Evolutionary conservation across 2,329 filamentous ascomycete genomes (phyloP).

Genomic region (Pseudogymnoascus sp.): DNA sequence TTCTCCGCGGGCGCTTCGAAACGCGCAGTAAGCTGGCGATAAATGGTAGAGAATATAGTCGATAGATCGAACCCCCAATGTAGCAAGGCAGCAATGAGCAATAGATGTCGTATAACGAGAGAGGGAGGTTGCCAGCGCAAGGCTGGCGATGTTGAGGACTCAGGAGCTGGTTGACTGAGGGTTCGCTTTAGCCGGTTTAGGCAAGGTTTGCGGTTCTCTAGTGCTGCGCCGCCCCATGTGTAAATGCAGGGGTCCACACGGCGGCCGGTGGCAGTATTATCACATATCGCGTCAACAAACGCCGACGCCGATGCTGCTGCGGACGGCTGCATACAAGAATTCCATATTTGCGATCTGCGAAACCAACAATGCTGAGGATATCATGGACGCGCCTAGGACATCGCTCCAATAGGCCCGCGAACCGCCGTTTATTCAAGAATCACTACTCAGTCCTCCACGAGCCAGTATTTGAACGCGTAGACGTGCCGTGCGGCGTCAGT

Average conservation of each 20-base stretch:
- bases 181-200: constrained; percentile 1
- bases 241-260: not conserved
- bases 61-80: not conserved
- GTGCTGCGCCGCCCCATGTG: constrained; percentile 2
- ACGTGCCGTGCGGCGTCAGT: not conserved
- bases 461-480: not conserved
- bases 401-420: not conserved
- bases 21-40: not conserved
- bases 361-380: not conserved
- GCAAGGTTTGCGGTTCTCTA: not conserved
- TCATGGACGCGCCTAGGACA: not conserved
- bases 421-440: not conserved
- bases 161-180: not conserved
- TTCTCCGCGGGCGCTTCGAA: not conserved
- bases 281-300: not conserved
- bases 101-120: not conserved
- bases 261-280: not conserved
- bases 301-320: not conserved
- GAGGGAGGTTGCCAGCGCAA: not conserved
- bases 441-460: not conserved
- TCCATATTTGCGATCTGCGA: not conserved
- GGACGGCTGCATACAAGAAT: not conserved
- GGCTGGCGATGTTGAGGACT: not conserved
- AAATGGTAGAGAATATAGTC: not conserved
- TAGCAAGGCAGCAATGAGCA: not conserved